Evolutionary conservation across 2,329 filamentous ascomycete species (phyloP).

Genomic region (Ophiostoma sp.): DNA sequence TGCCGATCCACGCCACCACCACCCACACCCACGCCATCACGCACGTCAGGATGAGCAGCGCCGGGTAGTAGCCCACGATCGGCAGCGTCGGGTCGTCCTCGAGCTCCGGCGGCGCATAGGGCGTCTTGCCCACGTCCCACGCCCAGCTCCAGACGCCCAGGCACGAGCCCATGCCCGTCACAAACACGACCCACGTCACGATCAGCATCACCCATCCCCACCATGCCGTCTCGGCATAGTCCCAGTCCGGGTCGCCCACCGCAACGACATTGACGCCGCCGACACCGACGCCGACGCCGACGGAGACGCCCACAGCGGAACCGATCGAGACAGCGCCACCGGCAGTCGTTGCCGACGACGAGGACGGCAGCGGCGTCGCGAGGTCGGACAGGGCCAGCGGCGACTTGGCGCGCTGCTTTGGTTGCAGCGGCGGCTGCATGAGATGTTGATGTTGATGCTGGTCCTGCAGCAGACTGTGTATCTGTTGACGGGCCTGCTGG

Average conservation of each 20-base stretch:
- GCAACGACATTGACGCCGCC: slow-evolving; percentile 34
- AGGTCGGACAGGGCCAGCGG: slow-evolving; percentile 49
- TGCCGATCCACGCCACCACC: slow-evolving; percentile 92
- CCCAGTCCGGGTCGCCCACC: slow-evolving; percentile 57
- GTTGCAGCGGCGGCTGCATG: slow-evolving; percentile 36
- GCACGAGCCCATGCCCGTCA: slow-evolving; percentile 93
- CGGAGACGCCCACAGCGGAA: background rate
- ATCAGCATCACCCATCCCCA: slow-evolving; percentile 94
- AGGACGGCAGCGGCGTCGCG: slow-evolving; percentile 43
- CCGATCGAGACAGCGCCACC: background rate
- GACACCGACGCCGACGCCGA: slow-evolving; percentile 16
- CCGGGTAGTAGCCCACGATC: slow-evolving; percentile 95
- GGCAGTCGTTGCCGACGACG: slow-evolving; percentile 35
- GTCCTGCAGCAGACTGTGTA: slow-evolving; percentile 9
- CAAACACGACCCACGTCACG: slow-evolving; percentile 92
- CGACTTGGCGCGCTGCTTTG: slow-evolving; percentile 46
- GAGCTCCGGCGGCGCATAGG: slow-evolving; percentile 88
- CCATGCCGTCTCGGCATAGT: slow-evolving; percentile 92
- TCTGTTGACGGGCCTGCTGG: background rate
- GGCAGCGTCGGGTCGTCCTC: slow-evolving; percentile 92
- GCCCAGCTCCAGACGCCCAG: slow-evolving; percentile 97
- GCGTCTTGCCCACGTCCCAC: slow-evolving; percentile 95
- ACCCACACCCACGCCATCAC: slow-evolving; percentile 99
- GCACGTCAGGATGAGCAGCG: slow-evolving; percentile 82
- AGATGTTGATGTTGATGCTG: slow-evolving; percentile 31